Percentiles rank a stretch among this genome's conserved stretches.
Evolutionary conservation across 106 monocot species (phyloP).

Genomic region (Apostasia shenzhenica): DNA sequence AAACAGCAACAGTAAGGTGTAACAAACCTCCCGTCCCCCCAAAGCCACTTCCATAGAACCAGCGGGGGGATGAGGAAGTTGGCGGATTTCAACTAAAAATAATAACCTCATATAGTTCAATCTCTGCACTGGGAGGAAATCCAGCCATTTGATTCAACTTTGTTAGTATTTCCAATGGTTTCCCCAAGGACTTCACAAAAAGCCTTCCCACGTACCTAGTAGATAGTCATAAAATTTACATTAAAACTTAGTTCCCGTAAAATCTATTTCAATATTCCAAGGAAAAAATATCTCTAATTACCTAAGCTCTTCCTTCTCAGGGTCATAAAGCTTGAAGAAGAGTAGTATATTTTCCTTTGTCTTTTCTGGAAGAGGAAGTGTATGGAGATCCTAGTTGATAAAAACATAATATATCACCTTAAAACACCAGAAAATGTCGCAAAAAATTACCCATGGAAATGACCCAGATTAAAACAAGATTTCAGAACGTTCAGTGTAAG

Average conservation of each 20-base stretch:
- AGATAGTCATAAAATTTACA: neutral
- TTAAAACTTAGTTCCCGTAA: neutral
- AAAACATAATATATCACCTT: neutral
- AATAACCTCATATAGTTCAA: slow-evolving; percentile 88
- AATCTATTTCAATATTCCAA: too few species aligned
- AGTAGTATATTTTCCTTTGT: slow-evolving; percentile 90
- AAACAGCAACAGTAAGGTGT: neutral
- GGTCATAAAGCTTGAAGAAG: slow-evolving; percentile 93
- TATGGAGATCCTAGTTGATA: slow-evolving; percentile 45
- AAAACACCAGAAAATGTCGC: neutral
- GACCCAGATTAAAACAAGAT: neutral
- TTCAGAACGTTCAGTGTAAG: too few species aligned
- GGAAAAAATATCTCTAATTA: slow-evolving; percentile 17
- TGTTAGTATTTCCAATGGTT: slow-evolving; percentile 68
- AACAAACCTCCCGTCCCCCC: too few species aligned
- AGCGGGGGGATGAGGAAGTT: too few species aligned
- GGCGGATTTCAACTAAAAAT: neutral
- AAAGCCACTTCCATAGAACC: too few species aligned
- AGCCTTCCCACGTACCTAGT: slow-evolving; percentile 76
- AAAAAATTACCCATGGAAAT: neutral
- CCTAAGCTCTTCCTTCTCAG: slow-evolving; percentile 88
- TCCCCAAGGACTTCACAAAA: slow-evolving; percentile 77
- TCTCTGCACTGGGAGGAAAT: slow-evolving; percentile 68
- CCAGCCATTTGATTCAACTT: slow-evolving; percentile 96
- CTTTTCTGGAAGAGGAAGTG: slow-evolving; percentile 69